Base-by-base conservation (phyloP, 148 eudicot species). In the Rhododendron griersonianum region DNA sequence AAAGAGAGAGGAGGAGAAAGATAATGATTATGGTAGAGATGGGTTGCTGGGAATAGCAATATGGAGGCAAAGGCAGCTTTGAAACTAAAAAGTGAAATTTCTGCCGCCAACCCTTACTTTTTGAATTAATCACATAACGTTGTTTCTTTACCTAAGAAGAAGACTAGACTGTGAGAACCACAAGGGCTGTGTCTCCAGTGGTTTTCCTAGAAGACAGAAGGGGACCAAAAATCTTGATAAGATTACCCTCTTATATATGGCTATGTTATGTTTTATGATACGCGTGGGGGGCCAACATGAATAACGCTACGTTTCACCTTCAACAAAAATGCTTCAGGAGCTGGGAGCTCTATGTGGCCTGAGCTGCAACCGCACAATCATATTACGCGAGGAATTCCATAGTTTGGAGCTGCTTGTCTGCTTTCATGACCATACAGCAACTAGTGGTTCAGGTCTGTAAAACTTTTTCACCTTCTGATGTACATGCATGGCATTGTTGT, bases 61-160 rank as follows among this genome's bases (percentile, higher is more conserved):
- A 9, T 2, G 8, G 67, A n/a, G 23, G 28, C 25, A 9, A 47
- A n/a, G n/a, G 83, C 65, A 59, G 18, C 25, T 7, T 61, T 33
- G 85, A 21, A 30, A 37, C 25, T 61, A 53, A 55, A 57, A 48
- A 71, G 69, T 30, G 35, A 51, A n/a, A 25, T 69, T 28, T 44
- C 57, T 44, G 50, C 80, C 11, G 53, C 90, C 90, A 75, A 59
- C 86, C 87, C 76, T 7, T 37, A 10, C 51, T 73, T 86, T 88
- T 83, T 61, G 88, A 35, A 79, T 83, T 86, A 65, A 88, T 39
- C 84, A n/a, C 51, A 83, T 21, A 73, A 80, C 18, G 21, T 83
- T 86, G 83, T 78, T 85, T 65, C 45, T 53, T 75, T 73, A 73
- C 44, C 50, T 35, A n/a, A 30, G 90, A 88, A 88, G 83, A 53